Conservation (phyloP, 2,329 filamentous ascomycete genomes). For the Aureobasidium leucospermi region DNA sequence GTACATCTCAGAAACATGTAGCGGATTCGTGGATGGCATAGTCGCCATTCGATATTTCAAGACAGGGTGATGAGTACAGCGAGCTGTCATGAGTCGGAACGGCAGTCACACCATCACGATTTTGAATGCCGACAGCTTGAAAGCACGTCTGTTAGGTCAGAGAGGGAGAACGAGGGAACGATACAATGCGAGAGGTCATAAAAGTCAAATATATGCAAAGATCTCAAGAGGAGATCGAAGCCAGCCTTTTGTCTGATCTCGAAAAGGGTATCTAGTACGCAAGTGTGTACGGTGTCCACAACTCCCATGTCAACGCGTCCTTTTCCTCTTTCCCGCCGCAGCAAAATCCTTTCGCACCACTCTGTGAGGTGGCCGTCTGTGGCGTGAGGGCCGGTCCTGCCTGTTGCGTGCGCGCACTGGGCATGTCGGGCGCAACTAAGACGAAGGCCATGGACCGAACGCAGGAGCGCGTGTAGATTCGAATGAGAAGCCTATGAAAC, state of each 20-base stretch:
- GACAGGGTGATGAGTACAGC: background rate
- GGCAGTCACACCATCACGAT: too few relatives aligned
- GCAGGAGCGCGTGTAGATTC: background rate
- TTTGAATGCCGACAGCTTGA: too few relatives aligned
- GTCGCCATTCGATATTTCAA: background rate
- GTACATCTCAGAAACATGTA: too few relatives aligned
- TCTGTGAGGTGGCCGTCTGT: background rate
- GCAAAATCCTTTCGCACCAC: background rate
- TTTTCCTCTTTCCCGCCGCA: background rate
- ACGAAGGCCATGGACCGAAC: background rate
- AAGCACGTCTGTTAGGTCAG: too few relatives aligned
- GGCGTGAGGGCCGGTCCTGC: slow-evolving; percentile 1
- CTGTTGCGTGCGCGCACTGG: background rate
- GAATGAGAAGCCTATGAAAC: background rate
- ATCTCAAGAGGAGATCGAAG: background rate
- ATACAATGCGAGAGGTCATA: background rate
- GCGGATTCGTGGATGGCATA: too few relatives aligned
- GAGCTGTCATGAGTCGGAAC: background rate
- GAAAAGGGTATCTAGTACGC: background rate
- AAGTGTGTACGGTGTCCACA: background rate
- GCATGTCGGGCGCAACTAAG: background rate
- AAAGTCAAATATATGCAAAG: background rate
- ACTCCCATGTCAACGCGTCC: background rate
- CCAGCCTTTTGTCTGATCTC: background rate
- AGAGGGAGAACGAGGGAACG: too few relatives aligned